A percentile compares a stretch with the other conserved stretches of the same genome.
These are phyloP conservation scores for Neurospora sp. DNA, from an alignment of 495 filamentous ascomycete species.

Conservation along the genomic window DNA sequence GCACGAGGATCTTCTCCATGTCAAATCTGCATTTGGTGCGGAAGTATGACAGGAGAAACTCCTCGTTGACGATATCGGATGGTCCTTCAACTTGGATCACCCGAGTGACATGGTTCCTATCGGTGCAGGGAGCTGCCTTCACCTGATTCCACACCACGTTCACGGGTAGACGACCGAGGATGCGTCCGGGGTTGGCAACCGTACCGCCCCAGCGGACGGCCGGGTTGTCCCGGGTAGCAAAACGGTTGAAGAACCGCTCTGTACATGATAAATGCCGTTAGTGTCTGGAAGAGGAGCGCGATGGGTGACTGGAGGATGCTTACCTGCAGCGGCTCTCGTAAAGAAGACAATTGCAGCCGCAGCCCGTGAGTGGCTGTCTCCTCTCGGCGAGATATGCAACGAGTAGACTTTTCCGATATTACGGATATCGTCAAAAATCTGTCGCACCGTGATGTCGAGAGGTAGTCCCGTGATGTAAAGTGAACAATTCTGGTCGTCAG, in stretches of 20 bases:
- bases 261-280: rapidly evolving
- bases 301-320: neutral
- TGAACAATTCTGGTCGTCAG: conserved; percentile 19
- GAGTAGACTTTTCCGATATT: conserved; percentile 26
- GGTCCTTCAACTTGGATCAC: neutral
- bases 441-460: conserved; percentile 6
- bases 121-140: neutral
- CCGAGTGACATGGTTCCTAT: rapidly evolving
- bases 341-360: conserved; percentile 35
- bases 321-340: conserved; percentile 13
- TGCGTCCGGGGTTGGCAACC: neutral
- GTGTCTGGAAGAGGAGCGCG: neutral
- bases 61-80: conserved; percentile 7
- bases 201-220: neutral
- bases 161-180: neutral
- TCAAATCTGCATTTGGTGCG: conserved; percentile 16
- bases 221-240: neutral
- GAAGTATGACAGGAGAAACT: conserved; percentile 12
- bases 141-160: conserved; percentile 17
- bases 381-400: conserved; percentile 24
- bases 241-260: conserved; percentile 12
- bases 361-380: conserved; percentile 8
- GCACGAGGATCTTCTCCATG: conserved; percentile 3
- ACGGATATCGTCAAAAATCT: conserved; percentile 21
- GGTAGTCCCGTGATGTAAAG: conserved; percentile 30